Evolutionary conservation across 805 yeast species (phyloP), one percentile per base, ranked within the genome.

Genomic region (Nakazawaea wickerhamii): DNA sequence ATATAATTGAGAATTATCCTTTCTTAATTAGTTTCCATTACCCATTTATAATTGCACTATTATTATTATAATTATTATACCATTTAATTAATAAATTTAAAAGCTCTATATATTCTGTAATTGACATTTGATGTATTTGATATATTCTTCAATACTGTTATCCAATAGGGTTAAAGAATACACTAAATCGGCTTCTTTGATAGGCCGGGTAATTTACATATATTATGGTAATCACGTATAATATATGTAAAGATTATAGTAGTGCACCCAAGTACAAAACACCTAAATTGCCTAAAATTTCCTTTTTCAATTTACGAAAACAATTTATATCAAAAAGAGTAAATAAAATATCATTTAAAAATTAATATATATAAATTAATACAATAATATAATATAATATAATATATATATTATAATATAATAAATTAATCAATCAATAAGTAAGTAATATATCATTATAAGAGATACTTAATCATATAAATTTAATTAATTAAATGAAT

Each of bases 301-400:
- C 35, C 35, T 19, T 31, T 31, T 31, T 31, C 35, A 31, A 31
- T 15, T 31, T 28, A n/a, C 7, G 7, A 31, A 31, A n/a, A n/a
- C n/a, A n/a, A n/a, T n/a, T n/a, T 19, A 9, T 31, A 19, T 31
- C 22, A 8, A 31, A 31, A 31, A 31, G 35, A 31, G 35, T 31
- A 31, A 31, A 31, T 17, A 9, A 17, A 19, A 31, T n/a, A n/a
- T n/a, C n/a, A 17, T 19, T 15, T n/a, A 30, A 2, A 10, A 30
- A n/a, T 14, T 17, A 6, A 31, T 15, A 15, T 17, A 31, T 15
- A 31, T 9, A 31, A 14, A n/a, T 6, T 19, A 8, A 8, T 34
- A 21, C 18, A 14, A 20, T 20, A 14, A 21, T 13, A n/a, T 13
- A 20, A 5, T 10, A 21, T 17, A 8, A 9, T 10, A 30, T 30